Base-by-base conservation (phyloP, 1,284 basidiomycete species). In the Tilletia walkeri region DNA sequence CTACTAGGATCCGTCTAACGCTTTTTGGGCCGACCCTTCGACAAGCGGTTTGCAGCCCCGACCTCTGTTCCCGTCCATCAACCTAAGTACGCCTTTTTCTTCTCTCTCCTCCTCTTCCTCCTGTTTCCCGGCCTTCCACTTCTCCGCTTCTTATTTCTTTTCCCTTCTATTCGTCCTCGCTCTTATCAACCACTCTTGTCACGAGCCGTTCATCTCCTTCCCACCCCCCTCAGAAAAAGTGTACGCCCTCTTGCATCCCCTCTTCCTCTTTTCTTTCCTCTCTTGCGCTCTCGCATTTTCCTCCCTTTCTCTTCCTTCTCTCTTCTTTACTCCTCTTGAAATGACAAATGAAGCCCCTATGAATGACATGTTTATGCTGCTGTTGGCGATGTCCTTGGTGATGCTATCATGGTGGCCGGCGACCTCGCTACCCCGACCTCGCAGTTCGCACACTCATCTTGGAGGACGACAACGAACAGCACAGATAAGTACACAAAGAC, bases 311-410 rank as follows among this genome's bases (percentile, higher is more conserved):
- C 24, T 36, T 24, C 16, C 63, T 65, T 34, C 34, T 34, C 34
- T 65, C 41, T 65, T 36, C 20, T 14, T 14, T 14, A 9, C 41
- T 45, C 14, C 41, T 45, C 41, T 45, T 14, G 41, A 45, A 45
- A 45, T 45, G 41, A 65, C 54, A 59, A 18, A 65, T 20, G 41
- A 65, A 65, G 20, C 63, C n/a, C 61, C 41, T 45, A 14, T 9
- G 12, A 10, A 53, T 24, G 50, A 53, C 47, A 48, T 30, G 24
- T 30, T 30, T 30, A 45, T 14, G 41, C 14, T 45, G 41, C 41
- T 45, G 41, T 45, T 7, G 6, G 41, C 41, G 6, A 9, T 7
- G 9, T 14, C 6, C 41, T 45, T 14, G 41, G 41, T 14, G 41
- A 45, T 45, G 41, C 41, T 45, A 30, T 30, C 24, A 30, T 45